A percentile compares a stretch with the other conserved stretches of the same genome.
Conservation (phyloP, 345 rosid genomes). For the Odontarrhena argentea region DNA sequence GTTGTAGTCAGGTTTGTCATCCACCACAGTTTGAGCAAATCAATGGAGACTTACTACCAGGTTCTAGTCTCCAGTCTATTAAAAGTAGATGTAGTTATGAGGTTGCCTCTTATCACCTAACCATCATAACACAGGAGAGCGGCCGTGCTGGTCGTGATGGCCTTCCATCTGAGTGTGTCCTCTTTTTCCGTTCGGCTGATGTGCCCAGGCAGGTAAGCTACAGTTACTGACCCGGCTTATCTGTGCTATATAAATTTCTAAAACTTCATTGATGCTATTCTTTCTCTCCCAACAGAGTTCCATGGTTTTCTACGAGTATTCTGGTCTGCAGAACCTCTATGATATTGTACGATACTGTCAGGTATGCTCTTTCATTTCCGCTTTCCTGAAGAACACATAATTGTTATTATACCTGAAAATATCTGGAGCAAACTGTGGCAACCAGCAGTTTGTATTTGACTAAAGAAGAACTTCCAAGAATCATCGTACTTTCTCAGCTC, state of each 20-base stretch:
- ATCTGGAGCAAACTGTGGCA: conserved; percentile 17
- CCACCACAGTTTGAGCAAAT: conserved; percentile 98
- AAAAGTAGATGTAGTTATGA: conserved; percentile 13
- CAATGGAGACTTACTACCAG: conserved; percentile 99
- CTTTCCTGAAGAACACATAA: conserved; percentile 6
- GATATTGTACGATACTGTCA: conserved; percentile 87
- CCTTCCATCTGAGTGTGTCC: conserved; percentile 85
- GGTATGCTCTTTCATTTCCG: conserved; percentile 49
- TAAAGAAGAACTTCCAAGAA: conserved; percentile 12
- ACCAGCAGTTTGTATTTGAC: conserved; percentile 1
- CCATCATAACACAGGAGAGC: conserved; percentile 68
- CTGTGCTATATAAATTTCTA: background rate
- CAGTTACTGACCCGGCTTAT: conserved; percentile 13
- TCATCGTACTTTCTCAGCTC: background rate
- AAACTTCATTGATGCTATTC: conserved; percentile 20
- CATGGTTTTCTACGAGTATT: conserved; percentile 93
- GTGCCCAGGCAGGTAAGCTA: conserved; percentile 83
- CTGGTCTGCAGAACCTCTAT: conserved; percentile 92
- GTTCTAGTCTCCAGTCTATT: conserved; percentile 43
- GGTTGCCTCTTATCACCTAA: conserved; percentile 16
- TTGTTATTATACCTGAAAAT: conserved; percentile 1
- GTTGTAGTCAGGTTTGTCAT: conserved; percentile 95
- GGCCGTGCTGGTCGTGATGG: conserved; percentile 99
- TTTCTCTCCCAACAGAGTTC: conserved; percentile 68
- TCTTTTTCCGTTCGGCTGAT: conserved; percentile 85